A percentile compares a stretch with the other conserved stretches of the same genome.
Evolutionary conservation across 352 stramenopile genomes (phyloP).

Genomic region (Phytopythium vexans): DNA sequence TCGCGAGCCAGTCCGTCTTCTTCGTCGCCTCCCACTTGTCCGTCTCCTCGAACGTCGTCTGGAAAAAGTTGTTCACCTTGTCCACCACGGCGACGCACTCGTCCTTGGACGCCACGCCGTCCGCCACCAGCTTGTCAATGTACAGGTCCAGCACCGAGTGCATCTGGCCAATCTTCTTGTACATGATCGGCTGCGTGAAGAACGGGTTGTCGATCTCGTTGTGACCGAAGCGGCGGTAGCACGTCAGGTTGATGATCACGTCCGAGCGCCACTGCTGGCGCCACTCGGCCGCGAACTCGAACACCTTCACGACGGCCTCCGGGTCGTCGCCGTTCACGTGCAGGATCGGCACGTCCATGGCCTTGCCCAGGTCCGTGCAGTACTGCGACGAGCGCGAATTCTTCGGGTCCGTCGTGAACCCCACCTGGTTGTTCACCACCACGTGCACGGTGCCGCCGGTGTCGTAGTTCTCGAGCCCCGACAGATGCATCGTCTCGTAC

Average conservation of each 20-base stretch:
- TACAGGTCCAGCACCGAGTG: conserved; percentile 92
- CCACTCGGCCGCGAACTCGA: conserved; percentile 89
- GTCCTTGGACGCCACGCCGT: conserved; percentile 59
- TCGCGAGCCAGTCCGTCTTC: conserved; percentile 94
- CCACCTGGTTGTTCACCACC: conserved; percentile 97
- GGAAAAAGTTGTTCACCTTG: conserved; percentile 89
- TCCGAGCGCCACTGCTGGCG: conserved; percentile 81
- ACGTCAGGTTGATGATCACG: conserved; percentile 98
- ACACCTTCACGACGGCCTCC: conserved; percentile 82
- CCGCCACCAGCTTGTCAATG: conserved; percentile 52
- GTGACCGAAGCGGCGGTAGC: conserved; percentile 97
- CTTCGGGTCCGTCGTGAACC: conserved; percentile 97
- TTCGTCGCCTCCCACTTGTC: conserved; percentile 91
- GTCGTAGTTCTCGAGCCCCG: conserved; percentile 91
- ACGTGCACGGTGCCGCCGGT: conserved; percentile 97
- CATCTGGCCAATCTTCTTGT: conserved; percentile 93
- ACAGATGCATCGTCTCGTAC: conserved; percentile 98
- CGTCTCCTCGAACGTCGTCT: conserved; percentile 90
- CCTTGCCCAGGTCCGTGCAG: conserved; percentile 96
- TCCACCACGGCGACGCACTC: conserved; percentile 85
- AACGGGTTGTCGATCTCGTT: conserved; percentile 98
- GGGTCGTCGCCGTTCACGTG: conserved; percentile 96
- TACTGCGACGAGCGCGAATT: conserved; percentile 94
- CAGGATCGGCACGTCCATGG: conserved; percentile 92
- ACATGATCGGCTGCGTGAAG: conserved; percentile 98